phyloP scores from a whole-genome alignment of 352 stramenopile species.

The Globisporangium camurandrum region DNA sequence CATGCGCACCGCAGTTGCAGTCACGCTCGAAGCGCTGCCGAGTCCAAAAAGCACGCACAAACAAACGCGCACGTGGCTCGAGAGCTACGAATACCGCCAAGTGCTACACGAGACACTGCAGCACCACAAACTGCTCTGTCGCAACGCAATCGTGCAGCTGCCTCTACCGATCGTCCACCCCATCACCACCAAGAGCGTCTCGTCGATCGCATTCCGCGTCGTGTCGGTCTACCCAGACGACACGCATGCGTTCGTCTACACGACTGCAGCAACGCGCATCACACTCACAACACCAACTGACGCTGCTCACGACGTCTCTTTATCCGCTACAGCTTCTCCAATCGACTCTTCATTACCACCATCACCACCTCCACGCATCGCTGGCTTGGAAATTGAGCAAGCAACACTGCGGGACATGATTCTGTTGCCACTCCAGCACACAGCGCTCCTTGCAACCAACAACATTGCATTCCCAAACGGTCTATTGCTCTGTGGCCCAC shows the following conservation, averaged over 20 bases:
- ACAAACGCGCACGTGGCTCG: constrained; percentile 9
- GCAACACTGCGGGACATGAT: constrained; percentile 60
- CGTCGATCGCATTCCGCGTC: constrained; percentile 28
- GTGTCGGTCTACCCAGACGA: constrained; percentile 37
- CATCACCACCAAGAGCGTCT: background rate
- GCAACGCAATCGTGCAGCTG: constrained; percentile 29
- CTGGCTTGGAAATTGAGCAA: constrained; percentile 62
- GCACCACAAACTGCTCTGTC: constrained; percentile 35
- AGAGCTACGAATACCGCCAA: constrained; percentile 27
- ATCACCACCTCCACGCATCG: constrained; percentile 15
- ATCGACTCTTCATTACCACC: background rate
- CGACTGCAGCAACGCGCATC: constrained; percentile 40
- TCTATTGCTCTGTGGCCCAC: constrained; percentile 62
- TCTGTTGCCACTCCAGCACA: constrained; percentile 40
- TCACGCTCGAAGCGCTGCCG: constrained; percentile 31
- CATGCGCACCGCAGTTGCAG: constrained; percentile 33
- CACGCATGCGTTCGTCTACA: constrained; percentile 26
- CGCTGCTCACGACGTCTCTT: background rate
- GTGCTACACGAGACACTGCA: constrained; percentile 53
- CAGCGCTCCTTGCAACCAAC: constrained; percentile 18
- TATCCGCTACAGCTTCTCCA: background rate
- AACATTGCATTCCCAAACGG: constrained; percentile 65
- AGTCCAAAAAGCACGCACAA: constrained; percentile 2
- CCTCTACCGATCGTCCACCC: constrained; percentile 15
- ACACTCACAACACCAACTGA: constrained; percentile 23